Evolutionary conservation across 2,329 filamentous ascomycete genomes (phyloP), one percentile per base, ranked within the genome.

Genomic region (Cercospora sojina): DNA sequence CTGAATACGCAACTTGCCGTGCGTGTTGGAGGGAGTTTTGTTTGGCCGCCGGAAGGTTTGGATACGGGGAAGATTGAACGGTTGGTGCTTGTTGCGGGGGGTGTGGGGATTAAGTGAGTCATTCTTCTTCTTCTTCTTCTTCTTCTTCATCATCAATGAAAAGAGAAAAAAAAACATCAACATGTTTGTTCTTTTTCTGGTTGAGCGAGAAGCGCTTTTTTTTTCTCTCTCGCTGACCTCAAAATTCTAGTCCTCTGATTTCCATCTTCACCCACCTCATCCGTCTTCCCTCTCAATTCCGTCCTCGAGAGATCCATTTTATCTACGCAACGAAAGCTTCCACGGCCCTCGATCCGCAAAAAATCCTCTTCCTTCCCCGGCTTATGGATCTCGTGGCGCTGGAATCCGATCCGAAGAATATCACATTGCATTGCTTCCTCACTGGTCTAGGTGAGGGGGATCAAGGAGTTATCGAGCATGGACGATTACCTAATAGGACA

Each of bases 21-120:
- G 31, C 86, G 92, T 31, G 86, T 95, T 1, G 93, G 93, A 1
- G 93, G 93, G 0, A 89, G 87, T 71, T 97, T 97, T 74, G 84
- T 90, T 3, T 96, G 89, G 82, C 93, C 93, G 0, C 91, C 90
- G 0, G 80, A 82, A 0, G 77, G 78, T 20, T 62, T 74, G 1
- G 78, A 83, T 57, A 67, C 77, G 3, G 73, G 76, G 3, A 70
- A 76, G 4, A 81, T 90, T 49, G 82, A 83, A 51, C 87, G 85
- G 62, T 83, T 90, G 5, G 85, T 96, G 3, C 88, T 96, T 68
- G 83, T 96, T 13, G 92, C 91, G 0, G 92, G 91, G 1, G 92
- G 92, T 1, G 88, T 96, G 23, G 92, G 92, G 0, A 89, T 96
- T 64, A 96, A 96, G 86, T 87, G 77, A 69, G 83, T 75, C 27